These are phyloP conservation scores for Heritiera littoralis DNA, from an alignment of 345 rosid genomes.

Conservation along the genomic window DNA sequence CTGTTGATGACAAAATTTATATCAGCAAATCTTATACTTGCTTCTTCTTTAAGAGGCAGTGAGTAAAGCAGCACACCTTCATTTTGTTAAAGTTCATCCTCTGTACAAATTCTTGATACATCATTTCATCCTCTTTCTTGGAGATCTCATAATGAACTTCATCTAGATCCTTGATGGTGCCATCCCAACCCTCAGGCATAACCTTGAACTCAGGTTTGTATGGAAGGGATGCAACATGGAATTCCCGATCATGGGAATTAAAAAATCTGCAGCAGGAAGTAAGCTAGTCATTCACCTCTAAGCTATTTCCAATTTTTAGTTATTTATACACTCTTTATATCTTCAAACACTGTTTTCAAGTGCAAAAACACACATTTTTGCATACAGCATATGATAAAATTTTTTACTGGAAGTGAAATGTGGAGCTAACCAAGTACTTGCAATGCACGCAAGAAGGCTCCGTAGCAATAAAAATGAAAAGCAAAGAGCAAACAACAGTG, in stretches of 20 bases:
- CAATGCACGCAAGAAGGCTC: neutral
- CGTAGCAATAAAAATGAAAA: neutral
- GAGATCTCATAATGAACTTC: conserved; percentile 98
- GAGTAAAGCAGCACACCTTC: conserved; percentile 55
- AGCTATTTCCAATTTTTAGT: too few species aligned
- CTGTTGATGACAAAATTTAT: neutral
- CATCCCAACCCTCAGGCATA: conserved; percentile 99
- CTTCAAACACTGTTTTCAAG: neutral
- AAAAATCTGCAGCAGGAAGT: conserved; percentile 58
- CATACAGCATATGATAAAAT: neutral
- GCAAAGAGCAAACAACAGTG: neutral
- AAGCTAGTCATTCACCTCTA: neutral
- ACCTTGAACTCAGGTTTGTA: conserved; percentile 96
- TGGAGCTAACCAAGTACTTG: neutral
- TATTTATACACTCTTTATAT: neutral
- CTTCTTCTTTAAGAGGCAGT: neutral
- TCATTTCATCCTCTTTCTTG: conserved; percentile 93
- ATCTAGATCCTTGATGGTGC: conserved; percentile 81
- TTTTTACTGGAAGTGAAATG: neutral
- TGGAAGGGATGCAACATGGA: conserved; percentile 92
- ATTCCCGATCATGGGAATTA: conserved; percentile 84
- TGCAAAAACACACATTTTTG: neutral
- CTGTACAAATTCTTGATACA: conserved; percentile 80
- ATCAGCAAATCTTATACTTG: neutral
- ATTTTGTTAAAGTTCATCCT: conserved; percentile 83